Evolutionary conservation across 2,329 filamentous ascomycete species (phyloP), one percentile per base, ranked within the genome.

Genomic region (Penicillium sp.): DNA sequence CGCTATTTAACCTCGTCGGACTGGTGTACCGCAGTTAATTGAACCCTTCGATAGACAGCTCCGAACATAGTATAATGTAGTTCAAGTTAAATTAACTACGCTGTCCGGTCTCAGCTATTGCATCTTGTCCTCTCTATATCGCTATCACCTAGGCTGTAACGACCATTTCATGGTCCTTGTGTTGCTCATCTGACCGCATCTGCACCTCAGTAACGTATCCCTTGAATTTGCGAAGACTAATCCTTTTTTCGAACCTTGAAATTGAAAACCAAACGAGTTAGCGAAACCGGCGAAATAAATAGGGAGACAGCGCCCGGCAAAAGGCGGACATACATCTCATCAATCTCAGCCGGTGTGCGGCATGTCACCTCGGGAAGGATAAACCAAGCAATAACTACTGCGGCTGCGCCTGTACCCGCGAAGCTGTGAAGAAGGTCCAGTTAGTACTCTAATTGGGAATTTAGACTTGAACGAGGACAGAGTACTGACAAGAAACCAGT

Each of bases 311-410:
- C n/a, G n/a, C n/a, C 17, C 12, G 37, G 21, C 13, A 13, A 17
- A 21, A n/a, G 15, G 13, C 33, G n/a, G 10, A 67, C 73, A 62
- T 59, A 69, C 68, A 70, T 58, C 37, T 65, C 59, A 65, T 83
- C 79, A 54, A 83, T 78, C 56, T 82, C 78, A 30, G 67, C 72
- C 1, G 76, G 69, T 6, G 68, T 78, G 24, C 78, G 65, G 2
- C 76, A 77, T 57, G 77, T 78, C 56, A 80, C 81, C 58, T 84
- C 81, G 0, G 81, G 81, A 0, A 84, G 68, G 20, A 72, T 72
- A 13, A 77, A 72, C 67, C 72, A 84, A 0, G 75, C 73, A 3
- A 78, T 43, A 5, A 72, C 37, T 0, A 62, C 56, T 0, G 63
- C 64, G 2, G 72, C 15, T 0, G 68, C 20, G 36, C 68, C 70